phyloP scores from a whole-genome alignment of 164 flowering plant genomes.

The Paratinospora sagittata region DNA sequence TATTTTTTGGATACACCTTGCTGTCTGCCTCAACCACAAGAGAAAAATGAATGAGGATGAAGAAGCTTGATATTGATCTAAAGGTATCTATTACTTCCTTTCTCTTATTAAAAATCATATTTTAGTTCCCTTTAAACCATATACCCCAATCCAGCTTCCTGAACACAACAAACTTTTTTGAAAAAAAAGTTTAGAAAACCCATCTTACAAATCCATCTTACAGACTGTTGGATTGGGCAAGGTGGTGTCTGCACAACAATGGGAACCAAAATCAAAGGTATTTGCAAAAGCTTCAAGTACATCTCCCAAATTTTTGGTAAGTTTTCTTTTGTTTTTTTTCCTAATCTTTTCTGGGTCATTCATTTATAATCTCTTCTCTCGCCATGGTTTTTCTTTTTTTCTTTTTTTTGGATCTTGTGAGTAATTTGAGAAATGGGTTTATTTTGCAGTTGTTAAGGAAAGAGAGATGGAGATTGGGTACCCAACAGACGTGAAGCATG shows the following conservation, averaged over 20 bases:
- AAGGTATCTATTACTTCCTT: neutral
- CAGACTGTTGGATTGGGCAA: constrained; percentile 1
- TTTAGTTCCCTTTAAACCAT: neutral
- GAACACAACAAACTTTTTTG: neutral
- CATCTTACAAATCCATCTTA: neutral
- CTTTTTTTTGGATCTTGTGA: too few relatives aligned
- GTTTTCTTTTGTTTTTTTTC: neutral
- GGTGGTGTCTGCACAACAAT: constrained; percentile 24
- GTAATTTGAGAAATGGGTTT: neutral
- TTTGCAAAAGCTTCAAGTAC: constrained; percentile 71
- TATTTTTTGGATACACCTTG: too few relatives aligned
- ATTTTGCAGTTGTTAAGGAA: constrained; percentile 43
- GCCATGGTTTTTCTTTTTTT: neutral
- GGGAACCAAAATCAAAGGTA: constrained; percentile 72
- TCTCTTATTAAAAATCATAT: neutral
- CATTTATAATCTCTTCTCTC: neutral
- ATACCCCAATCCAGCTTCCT: neutral
- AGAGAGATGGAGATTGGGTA: constrained; percentile 82
- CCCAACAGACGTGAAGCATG: constrained; percentile 89
- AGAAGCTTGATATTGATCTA: neutral
- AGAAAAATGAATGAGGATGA: constrained; percentile 14
- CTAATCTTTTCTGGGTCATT: neutral
- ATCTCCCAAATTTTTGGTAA: constrained; percentile 79
- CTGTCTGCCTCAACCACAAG: too few relatives aligned
- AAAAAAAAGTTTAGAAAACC: neutral